Percentiles rank a stretch among this genome's conserved stretches.
phyloP scores from a whole-genome alignment of 192 early-diverging fungal species.

The Coemansia sp. region DNA sequence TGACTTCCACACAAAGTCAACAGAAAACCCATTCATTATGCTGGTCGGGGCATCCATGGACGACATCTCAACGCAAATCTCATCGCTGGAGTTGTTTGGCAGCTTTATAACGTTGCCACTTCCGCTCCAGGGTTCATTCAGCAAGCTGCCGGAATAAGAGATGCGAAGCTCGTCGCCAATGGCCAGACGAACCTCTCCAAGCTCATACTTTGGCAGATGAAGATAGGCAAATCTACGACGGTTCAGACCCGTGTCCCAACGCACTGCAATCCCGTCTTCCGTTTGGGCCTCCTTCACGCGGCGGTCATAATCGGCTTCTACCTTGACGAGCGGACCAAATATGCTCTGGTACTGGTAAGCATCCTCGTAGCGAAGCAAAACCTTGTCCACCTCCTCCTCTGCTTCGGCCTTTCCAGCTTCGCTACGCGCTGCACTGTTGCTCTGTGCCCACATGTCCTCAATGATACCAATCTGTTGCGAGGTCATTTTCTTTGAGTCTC shows the following conservation, averaged over 20 bases:
- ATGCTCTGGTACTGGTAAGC: slow-evolving; percentile 97
- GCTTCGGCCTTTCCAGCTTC: slow-evolving; percentile 77
- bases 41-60: slow-evolving; percentile 71
- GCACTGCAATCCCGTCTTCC: slow-evolving; percentile 88
- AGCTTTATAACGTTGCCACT: slow-evolving; percentile 93
- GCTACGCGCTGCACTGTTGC: slow-evolving; percentile 68
- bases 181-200: slow-evolving; percentile 82
- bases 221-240: slow-evolving; percentile 92
- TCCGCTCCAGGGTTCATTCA: slow-evolving; percentile 78
- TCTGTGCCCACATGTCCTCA: slow-evolving; percentile 90
- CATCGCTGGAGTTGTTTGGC: slow-evolving; percentile 91
- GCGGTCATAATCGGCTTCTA: slow-evolving; percentile 93
- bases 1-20: slow-evolving; percentile 99
- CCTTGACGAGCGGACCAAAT: slow-evolving; percentile 90
- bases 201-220: slow-evolving; percentile 86
- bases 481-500: slow-evolving; percentile 79
- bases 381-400: slow-evolving; percentile 71
- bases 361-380: slow-evolving; percentile 88
- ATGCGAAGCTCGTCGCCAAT: slow-evolving; percentile 93
- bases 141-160: slow-evolving; percentile 83
- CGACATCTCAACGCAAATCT: slow-evolving; percentile 90
- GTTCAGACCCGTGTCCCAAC: slow-evolving; percentile 98
- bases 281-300: slow-evolving; percentile 91
- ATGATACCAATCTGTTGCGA: slow-evolving; percentile 80
- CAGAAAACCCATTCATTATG: slow-evolving; percentile 72